Base-by-base conservation (phyloP, 2,329 filamentous ascomycete species). In the Fusarium acutatum region DNA sequence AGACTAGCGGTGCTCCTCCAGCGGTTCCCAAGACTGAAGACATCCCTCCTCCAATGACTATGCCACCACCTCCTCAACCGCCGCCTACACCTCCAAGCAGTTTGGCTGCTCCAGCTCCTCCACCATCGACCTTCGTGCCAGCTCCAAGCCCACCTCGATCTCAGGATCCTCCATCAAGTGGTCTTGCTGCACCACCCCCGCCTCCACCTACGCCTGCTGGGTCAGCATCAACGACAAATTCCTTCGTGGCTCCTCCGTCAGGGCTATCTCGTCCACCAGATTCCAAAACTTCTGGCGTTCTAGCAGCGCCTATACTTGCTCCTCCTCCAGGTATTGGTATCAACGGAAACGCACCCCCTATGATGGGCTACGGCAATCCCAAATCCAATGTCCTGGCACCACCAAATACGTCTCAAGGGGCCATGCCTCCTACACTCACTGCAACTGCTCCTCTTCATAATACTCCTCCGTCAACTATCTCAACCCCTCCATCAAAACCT, bases 341-440 rank as follows among this genome's bases (percentile, higher is more conserved):
- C 72, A 72, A 75, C 54, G 67, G 72, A 62, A 34, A 73, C 71
- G 67, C 71, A 17, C 57, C 64, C 15, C 78, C 80, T 4, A 80
- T 78, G 66, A 44, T 72, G 80, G 74, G 78, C 79, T 57, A 66
- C 34, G 60, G 75, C 38, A 77, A 47, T 52, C 81, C 82, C 40
- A 86, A 83, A 70, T 86, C 83, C 20, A 83, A 83, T 59, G 80
- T 86, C 30, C 81, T 86, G n/a, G 85, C 85, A 37, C 82, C 80
- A 18, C 85, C 84, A n/a, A 84, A 84, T 65, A 82, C 83, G 15
- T 77, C 80, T 20, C 83, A 83, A 64, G 73, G 50, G 46, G 69
- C 60, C 26, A 56, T 70, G 28, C 75, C 75, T 54, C 75, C 77
- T 18, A 59, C 67, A 26, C 52, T 75, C 15, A 59, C 74, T 30